Evolutionary conservation across 345 rosid genomes (phyloP).

Genomic region (Ceriops decandra): DNA sequence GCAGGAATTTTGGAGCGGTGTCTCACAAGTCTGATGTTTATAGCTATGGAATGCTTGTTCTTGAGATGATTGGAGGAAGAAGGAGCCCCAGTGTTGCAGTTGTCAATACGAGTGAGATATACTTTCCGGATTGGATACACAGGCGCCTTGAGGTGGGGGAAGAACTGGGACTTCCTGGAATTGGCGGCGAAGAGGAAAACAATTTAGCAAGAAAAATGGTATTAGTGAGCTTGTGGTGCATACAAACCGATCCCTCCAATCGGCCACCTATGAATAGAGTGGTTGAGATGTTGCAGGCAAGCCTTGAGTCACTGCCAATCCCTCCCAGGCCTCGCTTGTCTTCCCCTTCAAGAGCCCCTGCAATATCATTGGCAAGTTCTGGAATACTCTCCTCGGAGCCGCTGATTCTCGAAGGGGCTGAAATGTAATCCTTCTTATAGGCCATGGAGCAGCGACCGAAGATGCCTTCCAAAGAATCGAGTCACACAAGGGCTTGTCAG

Average conservation of each 20-base stretch:
- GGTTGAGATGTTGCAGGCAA: not conserved
- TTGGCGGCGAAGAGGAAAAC: not conserved
- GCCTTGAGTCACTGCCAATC: not conserved
- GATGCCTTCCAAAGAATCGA: too few relatives aligned
- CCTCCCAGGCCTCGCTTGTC: not conserved
- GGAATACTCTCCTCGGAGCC: too few relatives aligned
- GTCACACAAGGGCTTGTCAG: too few relatives aligned
- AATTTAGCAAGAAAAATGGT: slow-evolving; percentile 9
- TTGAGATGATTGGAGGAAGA: slow-evolving; percentile 17
- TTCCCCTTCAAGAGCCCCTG: not conserved
- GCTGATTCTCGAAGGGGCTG: too few relatives aligned
- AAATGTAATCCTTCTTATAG: too few relatives aligned
- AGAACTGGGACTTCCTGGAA: not conserved
- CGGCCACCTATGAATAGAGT: slow-evolving; percentile 12
- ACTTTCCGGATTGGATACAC: slow-evolving; percentile 8
- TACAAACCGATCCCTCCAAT: not conserved
- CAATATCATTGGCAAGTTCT: not conserved
- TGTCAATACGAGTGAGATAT: not conserved
- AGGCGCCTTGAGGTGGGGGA: not conserved
- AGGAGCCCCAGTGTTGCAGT: not conserved
- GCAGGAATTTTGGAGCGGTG: slow-evolving; percentile 8
- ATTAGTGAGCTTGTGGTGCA: slow-evolving; percentile 17
- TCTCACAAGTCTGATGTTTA: slow-evolving; percentile 18
- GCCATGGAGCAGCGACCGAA: too few relatives aligned
- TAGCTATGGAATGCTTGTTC: slow-evolving; percentile 12